Evolutionary conservation across 805 yeast genomes (phyloP), one percentile per base, ranked within the genome.

Genomic region (Candida boleticola): DNA sequence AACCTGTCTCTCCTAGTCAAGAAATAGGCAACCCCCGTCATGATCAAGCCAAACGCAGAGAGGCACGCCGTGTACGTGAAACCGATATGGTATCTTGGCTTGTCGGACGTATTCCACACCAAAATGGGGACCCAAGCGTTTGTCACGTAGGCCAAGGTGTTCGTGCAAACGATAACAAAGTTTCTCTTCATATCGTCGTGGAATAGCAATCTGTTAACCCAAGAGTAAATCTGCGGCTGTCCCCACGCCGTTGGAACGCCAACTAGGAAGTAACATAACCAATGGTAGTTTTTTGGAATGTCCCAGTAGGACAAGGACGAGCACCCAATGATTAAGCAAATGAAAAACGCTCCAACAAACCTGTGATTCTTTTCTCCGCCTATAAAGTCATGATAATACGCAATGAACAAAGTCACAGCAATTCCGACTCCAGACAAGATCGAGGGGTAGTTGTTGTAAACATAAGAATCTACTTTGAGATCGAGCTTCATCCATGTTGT

Each of bases 171-270:
- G 17, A 67, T 64, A n/a, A 66, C 57, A 40, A 68, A 67, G 42
- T 58, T 53, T 58, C 68, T 52, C 55, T 66, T 61, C 68, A 64
- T 55, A 51, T 73, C 78, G 45, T 74, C 73, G 5, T 63, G 53
- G 20, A 64, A 62, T 16, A 79, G 52, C 20, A 71, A 50, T 29
- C 77, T 60, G 51, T 79, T 79, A 29, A 77, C 70, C 84, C 83
- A 79, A 2, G 80, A 64, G 45, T 71, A 78, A 11, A 77, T 74
- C 48, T 74, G 67, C 2, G 82, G 82, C 58, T 76, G 82, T 1
- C 80, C 83, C 72, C 71, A 71, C 3, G 74, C 52, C 0, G 73
- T 60, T 7, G 80, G 79, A 13, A 73, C 54, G 2, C 78, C 77
- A 3, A 71, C 55, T 36, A 77, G 46, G 48, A 69, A 76, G 53